Evolutionary conservation across 805 yeast species (phyloP).

Genomic region (Spencermartinsiella europaea): DNA sequence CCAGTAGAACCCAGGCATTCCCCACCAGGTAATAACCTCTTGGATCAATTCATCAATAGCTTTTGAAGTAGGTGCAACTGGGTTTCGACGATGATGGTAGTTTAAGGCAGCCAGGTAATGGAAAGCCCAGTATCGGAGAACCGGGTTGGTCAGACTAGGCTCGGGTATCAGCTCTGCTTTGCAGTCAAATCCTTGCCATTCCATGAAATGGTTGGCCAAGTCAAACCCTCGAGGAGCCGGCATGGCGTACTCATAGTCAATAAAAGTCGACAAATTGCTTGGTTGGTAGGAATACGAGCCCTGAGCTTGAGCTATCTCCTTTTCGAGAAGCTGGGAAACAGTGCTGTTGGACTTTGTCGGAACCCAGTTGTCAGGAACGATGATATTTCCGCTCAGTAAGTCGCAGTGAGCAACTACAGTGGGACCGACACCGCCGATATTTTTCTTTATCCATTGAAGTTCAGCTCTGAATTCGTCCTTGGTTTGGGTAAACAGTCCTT

Average conservation of each 20-base stretch:
- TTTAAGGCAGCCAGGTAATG: constrained; percentile 44
- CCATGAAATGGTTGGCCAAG: constrained; percentile 88
- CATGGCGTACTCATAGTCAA: constrained; percentile 95
- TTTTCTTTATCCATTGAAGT: constrained; percentile 47
- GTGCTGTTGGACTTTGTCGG: not conserved
- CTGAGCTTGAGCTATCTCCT: constrained; percentile 5
- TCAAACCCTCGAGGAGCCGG: constrained; percentile 87
- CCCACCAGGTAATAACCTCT: constrained; percentile 60
- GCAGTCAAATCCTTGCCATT: constrained; percentile 89
- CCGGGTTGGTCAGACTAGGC: constrained; percentile 40
- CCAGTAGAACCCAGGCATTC: constrained; percentile 82
- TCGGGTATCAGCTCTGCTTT: constrained; percentile 53
- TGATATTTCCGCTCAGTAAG: constrained; percentile 66
- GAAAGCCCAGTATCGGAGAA: constrained; percentile 52
- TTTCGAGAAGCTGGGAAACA: not conserved
- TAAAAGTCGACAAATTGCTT: constrained; percentile 40
- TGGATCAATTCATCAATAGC: constrained; percentile 43
- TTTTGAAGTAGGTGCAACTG: constrained; percentile 18
- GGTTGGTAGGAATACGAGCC: constrained; percentile 16
- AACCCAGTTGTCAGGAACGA: constrained; percentile 45
- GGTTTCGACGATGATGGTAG: constrained; percentile 10
- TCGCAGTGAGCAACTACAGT: constrained; percentile 67
- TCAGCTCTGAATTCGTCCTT: constrained; percentile 43
- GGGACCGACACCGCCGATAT: constrained; percentile 32
- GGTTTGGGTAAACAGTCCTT: constrained; percentile 34